Percentiles rank a stretch among this genome's conserved stretches.
Evolutionary conservation across 176 grass and related monocot species (phyloP).

Genomic region (Oryza coarctata): DNA sequence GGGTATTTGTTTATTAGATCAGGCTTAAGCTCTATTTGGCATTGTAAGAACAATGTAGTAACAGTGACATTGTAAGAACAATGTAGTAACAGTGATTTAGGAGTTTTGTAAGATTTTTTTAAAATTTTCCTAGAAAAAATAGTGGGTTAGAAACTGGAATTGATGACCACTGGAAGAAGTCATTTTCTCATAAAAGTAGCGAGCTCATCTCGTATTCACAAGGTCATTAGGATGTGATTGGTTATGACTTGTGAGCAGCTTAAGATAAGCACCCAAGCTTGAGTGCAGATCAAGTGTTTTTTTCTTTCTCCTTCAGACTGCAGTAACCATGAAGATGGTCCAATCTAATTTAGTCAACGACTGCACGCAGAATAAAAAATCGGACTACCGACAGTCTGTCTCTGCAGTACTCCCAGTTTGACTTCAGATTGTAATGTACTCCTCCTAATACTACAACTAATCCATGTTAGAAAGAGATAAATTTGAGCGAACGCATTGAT

Average conservation of each 20-base stretch:
- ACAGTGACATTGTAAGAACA: no score
- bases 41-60: no score
- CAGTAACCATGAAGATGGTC: background rate
- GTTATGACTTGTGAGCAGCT: background rate
- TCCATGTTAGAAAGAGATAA: background rate
- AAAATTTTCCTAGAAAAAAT: no score
- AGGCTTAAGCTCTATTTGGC: no score
- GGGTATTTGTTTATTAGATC: no score
- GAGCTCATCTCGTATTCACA: background rate
- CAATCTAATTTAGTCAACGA: slow-evolving; percentile 28
- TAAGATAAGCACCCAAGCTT: background rate
- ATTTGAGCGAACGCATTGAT: background rate
- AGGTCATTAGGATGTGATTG: background rate
- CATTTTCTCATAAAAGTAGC: background rate
- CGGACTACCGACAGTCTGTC: slow-evolving; percentile 17
- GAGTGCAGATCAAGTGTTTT: background rate
- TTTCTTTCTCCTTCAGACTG: background rate
- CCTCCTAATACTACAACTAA: background rate
- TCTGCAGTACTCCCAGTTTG: slow-evolving; percentile 1
- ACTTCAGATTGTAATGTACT: background rate
- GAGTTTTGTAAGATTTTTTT: background rate
- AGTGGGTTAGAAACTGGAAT: background rate
- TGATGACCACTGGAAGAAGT: background rate
- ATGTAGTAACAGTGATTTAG: no score
- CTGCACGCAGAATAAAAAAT: background rate